A percentile compares a stretch with the other conserved stretches of the same genome.
Evolutionary conservation across 2,329 filamentous ascomycete species (phyloP).

Genomic region (Diplocarpon rosae): DNA sequence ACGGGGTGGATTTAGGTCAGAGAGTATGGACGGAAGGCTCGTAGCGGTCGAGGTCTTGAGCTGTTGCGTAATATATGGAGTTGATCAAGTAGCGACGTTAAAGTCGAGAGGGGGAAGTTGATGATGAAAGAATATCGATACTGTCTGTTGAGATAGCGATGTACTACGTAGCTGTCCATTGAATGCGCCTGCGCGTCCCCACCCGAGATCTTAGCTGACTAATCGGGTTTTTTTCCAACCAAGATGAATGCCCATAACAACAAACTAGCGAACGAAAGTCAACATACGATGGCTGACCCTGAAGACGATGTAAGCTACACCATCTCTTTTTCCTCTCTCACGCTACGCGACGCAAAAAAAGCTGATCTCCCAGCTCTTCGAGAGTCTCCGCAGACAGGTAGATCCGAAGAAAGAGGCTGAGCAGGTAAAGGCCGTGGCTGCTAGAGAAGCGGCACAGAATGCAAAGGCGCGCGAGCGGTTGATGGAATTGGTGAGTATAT

Average conservation of each 20-base stretch:
- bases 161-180: too few species aligned
- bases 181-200: too few species aligned
- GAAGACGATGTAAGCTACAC: constrained; percentile 35
- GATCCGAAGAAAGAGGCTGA: constrained; percentile 49
- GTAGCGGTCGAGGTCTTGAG: background rate
- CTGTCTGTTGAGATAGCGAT: too few species aligned
- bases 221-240: background rate
- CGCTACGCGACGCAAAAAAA: too few species aligned
- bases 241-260: too few species aligned
- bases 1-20: background rate
- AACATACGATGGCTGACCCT: constrained; percentile 20
- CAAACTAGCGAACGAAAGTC: background rate
- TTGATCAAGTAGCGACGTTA: background rate
- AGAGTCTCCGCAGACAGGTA: constrained; percentile 44
- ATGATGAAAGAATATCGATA: background rate
- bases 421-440: constrained; percentile 48
- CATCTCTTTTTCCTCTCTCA: constrained; percentile 9
- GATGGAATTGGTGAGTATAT: constrained; percentile 46
- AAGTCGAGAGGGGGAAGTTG: background rate
- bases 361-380: constrained; percentile 40
- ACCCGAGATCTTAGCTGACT: background rate
- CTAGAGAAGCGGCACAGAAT: constrained; percentile 20
- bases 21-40: background rate
- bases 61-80: too few species aligned
- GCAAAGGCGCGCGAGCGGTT: constrained; percentile 48